A percentile compares a stretch with the other conserved stretches of the same genome.
These are phyloP conservation scores for Crepidotus variabilis DNA, from an alignment of 768 basidiomycete genomes.

Conservation along the genomic window DNA sequence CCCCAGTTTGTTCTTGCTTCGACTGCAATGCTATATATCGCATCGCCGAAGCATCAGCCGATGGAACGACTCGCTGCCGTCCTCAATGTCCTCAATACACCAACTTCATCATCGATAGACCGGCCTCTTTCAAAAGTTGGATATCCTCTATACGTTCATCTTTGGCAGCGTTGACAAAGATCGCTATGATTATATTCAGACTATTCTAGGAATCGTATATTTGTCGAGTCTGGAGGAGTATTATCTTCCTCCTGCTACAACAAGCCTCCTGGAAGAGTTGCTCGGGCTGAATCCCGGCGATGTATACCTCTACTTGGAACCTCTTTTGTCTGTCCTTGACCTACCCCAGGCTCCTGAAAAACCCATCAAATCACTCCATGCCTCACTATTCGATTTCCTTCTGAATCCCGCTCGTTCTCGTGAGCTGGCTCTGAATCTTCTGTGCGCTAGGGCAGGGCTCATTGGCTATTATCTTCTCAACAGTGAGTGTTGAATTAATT, in stretches of 20 bases:
- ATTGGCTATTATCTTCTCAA: background rate
- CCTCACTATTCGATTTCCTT: background rate
- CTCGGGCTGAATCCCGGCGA: background rate
- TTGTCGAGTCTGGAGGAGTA: background rate
- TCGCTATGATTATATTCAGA: background rate
- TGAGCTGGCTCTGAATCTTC: background rate
- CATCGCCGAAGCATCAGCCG: conserved; percentile 2
- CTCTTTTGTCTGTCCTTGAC: background rate
- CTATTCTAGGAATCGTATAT: background rate
- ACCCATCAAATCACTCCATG: background rate
- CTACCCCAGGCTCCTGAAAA: background rate
- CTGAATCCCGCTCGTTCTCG: background rate
- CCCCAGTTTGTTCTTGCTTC: too few relatives aligned
- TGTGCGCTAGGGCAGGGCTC: background rate
- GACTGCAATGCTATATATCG: too few relatives aligned
- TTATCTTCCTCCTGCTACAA: background rate
- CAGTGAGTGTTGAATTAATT: background rate
- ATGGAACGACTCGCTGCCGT: background rate
- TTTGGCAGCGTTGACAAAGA: background rate
- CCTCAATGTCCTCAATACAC: background rate
- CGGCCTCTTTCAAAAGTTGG: background rate
- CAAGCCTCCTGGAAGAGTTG: background rate
- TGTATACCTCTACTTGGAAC: background rate
- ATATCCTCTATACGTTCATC: background rate
- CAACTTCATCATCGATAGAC: background rate